Percentiles rank a stretch among this genome's conserved stretches.
Evolutionary conservation across 768 basidiomycete genomes (phyloP).

Genomic region (Rhodosporidiobolus sp.): DNA sequence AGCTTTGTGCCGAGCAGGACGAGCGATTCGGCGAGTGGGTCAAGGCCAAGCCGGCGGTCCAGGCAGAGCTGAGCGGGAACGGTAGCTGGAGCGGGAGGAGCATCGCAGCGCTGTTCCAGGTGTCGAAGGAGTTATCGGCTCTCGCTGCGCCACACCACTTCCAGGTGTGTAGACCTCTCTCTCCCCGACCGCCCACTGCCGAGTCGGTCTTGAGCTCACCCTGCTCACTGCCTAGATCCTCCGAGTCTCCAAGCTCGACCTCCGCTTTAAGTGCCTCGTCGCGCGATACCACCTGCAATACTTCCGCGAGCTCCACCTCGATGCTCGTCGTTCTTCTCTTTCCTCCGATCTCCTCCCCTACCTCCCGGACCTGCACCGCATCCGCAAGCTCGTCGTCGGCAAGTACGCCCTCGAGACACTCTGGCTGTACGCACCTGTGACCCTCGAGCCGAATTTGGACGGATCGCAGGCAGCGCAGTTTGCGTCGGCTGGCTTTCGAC

Average conservation of each 20-base stretch:
- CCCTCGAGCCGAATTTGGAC: background rate
- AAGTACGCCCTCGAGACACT: background rate
- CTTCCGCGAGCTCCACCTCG: background rate
- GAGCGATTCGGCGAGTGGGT: background rate
- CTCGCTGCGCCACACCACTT: background rate
- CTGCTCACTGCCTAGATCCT: background rate
- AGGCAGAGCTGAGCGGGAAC: background rate
- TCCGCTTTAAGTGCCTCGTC: background rate
- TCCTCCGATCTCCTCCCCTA: background rate
- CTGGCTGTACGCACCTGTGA: background rate
- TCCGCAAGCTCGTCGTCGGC: background rate
- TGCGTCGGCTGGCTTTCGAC: background rate
- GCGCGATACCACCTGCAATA: background rate
- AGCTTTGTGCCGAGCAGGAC: constrained; percentile 1
- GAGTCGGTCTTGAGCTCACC: background rate
- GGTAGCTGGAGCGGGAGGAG: background rate
- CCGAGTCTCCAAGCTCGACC: background rate
- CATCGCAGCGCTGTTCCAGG: background rate
- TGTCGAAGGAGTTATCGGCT: background rate
- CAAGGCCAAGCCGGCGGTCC: background rate
- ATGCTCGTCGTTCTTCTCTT: background rate
- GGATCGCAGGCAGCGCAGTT: background rate
- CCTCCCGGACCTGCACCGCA: background rate
- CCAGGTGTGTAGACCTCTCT: background rate
- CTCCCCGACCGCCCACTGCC: too few species aligned